A percentile compares a stretch with the other conserved stretches of the same genome.
phyloP scores from a whole-genome alignment of 768 basidiomycete genomes.

The Mycena vitilis region DNA sequence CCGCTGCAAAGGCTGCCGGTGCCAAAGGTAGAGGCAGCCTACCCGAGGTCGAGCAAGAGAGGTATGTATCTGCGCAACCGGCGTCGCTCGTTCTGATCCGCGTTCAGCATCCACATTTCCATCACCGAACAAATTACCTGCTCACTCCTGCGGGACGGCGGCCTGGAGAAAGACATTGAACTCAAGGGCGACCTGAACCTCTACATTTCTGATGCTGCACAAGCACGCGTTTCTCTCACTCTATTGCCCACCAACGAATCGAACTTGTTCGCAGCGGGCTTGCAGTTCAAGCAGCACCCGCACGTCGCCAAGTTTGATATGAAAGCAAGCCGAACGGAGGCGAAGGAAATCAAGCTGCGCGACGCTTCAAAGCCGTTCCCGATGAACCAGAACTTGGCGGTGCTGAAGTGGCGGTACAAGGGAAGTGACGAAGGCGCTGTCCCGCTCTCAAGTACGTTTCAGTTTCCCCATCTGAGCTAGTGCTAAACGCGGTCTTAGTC shows the following conservation, averaged over 20 bases:
- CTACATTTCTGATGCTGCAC: constrained; percentile 80
- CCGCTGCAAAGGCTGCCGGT: constrained; percentile 35
- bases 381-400: constrained; percentile 85
- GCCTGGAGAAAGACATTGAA: constrained; percentile 84
- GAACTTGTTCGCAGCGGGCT: constrained; percentile 49
- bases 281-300: constrained; percentile 98
- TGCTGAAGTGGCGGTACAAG: constrained; percentile 92
- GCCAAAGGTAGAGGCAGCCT: constrained; percentile 70
- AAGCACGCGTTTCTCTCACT: constrained; percentile 76
- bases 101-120: constrained; percentile 80
- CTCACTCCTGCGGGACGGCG: constrained; percentile 89
- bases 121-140: constrained; percentile 88
- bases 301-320: constrained; percentile 85
- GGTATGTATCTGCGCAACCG: constrained; percentile 54
- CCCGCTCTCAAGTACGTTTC: constrained; percentile 83
- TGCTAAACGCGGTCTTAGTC: constrained; percentile 60
- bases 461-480: neutral
- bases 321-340: constrained; percentile 30
- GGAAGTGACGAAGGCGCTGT: constrained; percentile 93
- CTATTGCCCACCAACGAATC: constrained; percentile 71
- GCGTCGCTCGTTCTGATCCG: constrained; percentile 4
- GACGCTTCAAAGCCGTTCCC: constrained; percentile 88
- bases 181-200: constrained; percentile 96
- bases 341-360: constrained; percentile 34
- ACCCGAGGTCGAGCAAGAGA: constrained; percentile 80